These are phyloP conservation scores for Kwoniella dejecticola DNA, from an alignment of 768 basidiomycete genomes.

Conservation along the genomic window DNA sequence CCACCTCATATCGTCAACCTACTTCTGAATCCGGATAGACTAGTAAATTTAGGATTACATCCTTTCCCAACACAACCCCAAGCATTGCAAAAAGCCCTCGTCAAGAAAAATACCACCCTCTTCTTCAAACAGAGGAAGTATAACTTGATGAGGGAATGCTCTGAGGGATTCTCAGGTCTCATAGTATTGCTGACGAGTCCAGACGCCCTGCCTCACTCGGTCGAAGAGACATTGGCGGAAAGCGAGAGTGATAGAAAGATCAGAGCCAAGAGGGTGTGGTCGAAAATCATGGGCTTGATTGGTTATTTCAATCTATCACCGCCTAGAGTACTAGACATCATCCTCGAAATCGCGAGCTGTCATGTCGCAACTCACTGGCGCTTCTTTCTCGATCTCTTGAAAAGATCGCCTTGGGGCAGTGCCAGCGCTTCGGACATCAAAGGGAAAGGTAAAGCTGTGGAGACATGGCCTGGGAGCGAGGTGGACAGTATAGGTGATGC, in stretches of 20 bases:
- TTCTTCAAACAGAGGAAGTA: conserved; percentile 80
- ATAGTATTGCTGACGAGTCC: conserved; percentile 73
- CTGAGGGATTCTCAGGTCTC: conserved; percentile 94
- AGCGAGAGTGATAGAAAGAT: conserved; percentile 7
- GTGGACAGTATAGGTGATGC: conserved; percentile 37
- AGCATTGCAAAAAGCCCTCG: conserved; percentile 34
- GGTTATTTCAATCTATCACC: conserved; percentile 96
- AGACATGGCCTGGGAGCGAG: conserved; percentile 39
- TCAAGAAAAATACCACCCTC: conserved; percentile 46
- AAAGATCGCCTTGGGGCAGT: conserved; percentile 77
- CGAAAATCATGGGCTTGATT: conserved; percentile 57
- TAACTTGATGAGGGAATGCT: conserved; percentile 94
- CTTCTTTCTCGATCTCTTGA: conserved; percentile 85
- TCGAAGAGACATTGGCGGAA: conserved; percentile 18
- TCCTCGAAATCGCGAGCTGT: conserved; percentile 84
- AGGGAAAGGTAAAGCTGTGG: conserved; percentile 42
- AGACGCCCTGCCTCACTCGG: conserved; percentile 49
- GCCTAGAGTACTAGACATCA: conserved; percentile 86
- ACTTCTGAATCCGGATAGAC: conserved; percentile 29
- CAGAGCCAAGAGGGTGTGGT: conserved; percentile 48
- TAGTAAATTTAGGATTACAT: conserved; percentile 33
- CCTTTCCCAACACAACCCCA: conserved; percentile 34
- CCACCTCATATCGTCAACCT: conserved; percentile 41
- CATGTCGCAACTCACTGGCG: conserved; percentile 78
- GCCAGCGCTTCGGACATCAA: conserved; percentile 40